phyloP scores from a whole-genome alignment of 1,284 basidiomycete genomes.

The Microbotryomycetes sp. region DNA sequence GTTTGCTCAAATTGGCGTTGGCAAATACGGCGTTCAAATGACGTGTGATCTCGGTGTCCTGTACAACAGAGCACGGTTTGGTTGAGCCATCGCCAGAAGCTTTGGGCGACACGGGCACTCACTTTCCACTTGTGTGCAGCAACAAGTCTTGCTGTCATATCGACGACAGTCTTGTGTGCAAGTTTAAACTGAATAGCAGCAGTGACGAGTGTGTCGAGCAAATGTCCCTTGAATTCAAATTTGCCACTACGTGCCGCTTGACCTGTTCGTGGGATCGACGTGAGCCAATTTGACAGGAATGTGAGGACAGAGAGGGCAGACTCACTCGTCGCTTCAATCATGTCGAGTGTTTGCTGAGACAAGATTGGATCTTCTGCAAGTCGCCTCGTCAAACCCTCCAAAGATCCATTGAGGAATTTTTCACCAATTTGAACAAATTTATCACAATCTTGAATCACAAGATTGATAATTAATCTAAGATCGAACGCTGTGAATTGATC shows the following conservation, averaged over 20 bases:
- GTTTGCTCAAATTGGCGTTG: slow-evolving; percentile 10
- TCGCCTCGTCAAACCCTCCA: neutral
- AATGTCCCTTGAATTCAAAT: slow-evolving; percentile 10
- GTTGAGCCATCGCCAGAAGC: too few relatives aligned
- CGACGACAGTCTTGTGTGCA: slow-evolving; percentile 6
- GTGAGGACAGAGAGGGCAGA: neutral
- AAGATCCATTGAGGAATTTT: neutral
- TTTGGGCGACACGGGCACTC: neutral
- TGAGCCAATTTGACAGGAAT: neutral
- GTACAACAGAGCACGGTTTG: neutral
- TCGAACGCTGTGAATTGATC: neutral
- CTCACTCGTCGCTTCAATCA: slow-evolving; percentile 12
- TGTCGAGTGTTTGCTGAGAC: neutral
- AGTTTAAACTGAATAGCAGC: slow-evolving; percentile 13
- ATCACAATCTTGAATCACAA: neutral
- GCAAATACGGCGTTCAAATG: slow-evolving; percentile 31
- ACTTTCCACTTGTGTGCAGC: slow-evolving; percentile 23
- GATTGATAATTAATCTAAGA: neutral
- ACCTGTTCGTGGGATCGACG: neutral
- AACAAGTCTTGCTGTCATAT: slow-evolving; percentile 11
- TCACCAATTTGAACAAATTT: neutral
- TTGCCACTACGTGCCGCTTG: neutral
- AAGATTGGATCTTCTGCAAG: neutral
- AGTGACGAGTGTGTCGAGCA: slow-evolving; percentile 26
- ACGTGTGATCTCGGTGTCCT: slow-evolving; percentile 31